phyloP scores from a whole-genome alignment of 306 rosid genomes.

The Crotalaria pallida region DNA sequence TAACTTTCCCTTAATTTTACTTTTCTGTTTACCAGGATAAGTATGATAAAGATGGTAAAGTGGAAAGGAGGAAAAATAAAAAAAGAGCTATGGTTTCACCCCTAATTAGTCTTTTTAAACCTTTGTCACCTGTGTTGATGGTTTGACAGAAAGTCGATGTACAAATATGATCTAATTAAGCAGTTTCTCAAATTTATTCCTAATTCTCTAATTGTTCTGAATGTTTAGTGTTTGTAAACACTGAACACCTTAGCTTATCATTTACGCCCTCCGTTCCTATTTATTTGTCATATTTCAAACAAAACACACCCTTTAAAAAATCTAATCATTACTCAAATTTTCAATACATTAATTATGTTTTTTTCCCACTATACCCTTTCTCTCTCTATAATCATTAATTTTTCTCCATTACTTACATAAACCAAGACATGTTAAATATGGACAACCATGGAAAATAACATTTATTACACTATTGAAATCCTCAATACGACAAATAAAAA shows the following conservation, averaged over 20 bases:
- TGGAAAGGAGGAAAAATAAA: not conserved
- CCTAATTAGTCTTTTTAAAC: not conserved
- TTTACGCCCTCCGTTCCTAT: too few species aligned
- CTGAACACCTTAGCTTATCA: constrained; percentile 4
- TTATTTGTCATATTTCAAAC: too few species aligned
- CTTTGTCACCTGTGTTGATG: not conserved
- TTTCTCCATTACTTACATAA: too few species aligned
- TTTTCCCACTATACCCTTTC: too few species aligned
- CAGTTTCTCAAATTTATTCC: not conserved
- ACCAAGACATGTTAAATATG: too few species aligned
- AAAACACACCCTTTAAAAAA: too few species aligned
- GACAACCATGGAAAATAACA: too few species aligned
- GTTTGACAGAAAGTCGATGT: constrained; percentile 4
- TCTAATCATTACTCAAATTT: too few species aligned
- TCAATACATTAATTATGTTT: too few species aligned
- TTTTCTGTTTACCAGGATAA: not conserved
- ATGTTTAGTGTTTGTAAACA: not conserved
- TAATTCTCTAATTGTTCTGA: not conserved
- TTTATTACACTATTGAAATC: too few species aligned
- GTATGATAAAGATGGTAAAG: not conserved
- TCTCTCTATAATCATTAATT: too few species aligned
- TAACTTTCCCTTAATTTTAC: not conserved
- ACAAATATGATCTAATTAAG: not conserved
- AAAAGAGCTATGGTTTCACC: not conserved
- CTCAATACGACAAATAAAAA: too few species aligned